A percentile compares a stretch with the other conserved stretches of the same genome.
Conservation (phyloP, 2,329 filamentous ascomycete genomes). For the Trichoderma sp. region DNA sequence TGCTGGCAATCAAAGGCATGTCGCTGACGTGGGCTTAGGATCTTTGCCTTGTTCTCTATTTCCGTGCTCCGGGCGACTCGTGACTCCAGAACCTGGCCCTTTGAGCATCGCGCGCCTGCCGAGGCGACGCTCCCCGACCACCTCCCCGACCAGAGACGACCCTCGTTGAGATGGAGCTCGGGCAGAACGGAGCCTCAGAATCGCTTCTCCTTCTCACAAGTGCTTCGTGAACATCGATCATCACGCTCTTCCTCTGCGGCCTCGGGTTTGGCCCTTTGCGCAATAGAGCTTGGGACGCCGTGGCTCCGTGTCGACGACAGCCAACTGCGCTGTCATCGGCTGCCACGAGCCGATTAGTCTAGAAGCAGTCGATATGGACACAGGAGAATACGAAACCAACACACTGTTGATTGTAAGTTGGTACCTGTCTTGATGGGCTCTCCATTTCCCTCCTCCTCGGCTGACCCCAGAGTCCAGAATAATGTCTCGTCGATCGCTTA, state of each 20-base stretch:
- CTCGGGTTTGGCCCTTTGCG: conserved; percentile 17
- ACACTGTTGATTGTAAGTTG: conserved; percentile 58
- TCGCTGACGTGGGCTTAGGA: conserved; percentile 7
- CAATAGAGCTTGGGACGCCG: conserved; percentile 25
- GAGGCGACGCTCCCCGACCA: conserved; percentile 23
- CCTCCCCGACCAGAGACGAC: conserved; percentile 14
- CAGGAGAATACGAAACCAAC: conserved; percentile 65
- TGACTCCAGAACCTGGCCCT: conserved; percentile 1
- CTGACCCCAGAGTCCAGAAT: conserved; percentile 46
- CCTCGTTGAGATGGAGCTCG: conserved; percentile 30
- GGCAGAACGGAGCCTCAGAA: conserved; percentile 24
- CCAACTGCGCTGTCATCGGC: conserved; percentile 33
- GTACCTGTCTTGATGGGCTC: neutral
- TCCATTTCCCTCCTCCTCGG: conserved; percentile 29
- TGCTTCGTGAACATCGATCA: conserved; percentile 8
- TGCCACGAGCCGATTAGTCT: conserved; percentile 35
- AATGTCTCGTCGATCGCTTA: conserved; percentile 59
- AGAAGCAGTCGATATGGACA: conserved; percentile 59
- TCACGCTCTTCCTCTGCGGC: neutral
- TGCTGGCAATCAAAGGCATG: conserved; percentile 21
- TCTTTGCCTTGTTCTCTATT: neutral
- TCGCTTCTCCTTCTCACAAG: conserved; percentile 2
- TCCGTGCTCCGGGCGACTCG: conserved; percentile 12
- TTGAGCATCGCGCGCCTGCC: conserved; percentile 27
- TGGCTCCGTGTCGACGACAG: conserved; percentile 32